Conservation (phyloP, 1,284 basidiomycete genomes). For the Ustilago trichophora region DNA sequence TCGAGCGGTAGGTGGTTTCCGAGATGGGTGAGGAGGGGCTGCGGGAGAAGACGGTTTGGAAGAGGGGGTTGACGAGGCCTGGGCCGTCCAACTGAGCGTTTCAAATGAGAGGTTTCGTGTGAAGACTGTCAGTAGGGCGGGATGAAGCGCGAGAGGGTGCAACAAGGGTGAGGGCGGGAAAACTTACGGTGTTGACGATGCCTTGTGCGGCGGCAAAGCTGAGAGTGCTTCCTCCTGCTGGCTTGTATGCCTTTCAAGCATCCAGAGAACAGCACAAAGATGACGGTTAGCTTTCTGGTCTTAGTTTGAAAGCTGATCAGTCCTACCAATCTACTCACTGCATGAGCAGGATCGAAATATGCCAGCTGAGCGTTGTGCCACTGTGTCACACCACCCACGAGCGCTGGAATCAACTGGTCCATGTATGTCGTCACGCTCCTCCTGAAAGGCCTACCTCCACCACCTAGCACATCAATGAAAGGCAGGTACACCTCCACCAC, state of each 20-base stretch:
- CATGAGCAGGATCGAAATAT: slow-evolving; percentile 20
- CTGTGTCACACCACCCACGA: slow-evolving; percentile 13
- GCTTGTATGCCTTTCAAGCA: slow-evolving; percentile 9
- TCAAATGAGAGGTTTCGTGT: not conserved
- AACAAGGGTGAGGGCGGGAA: not conserved
- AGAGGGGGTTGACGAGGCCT: slow-evolving; percentile 9
- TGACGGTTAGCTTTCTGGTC: too few relatives aligned
- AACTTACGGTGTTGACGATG: slow-evolving; percentile 10
- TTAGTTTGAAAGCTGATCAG: too few relatives aligned
- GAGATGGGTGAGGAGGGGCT: slow-evolving; percentile 5
- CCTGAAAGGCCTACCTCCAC: slow-evolving; percentile 12
- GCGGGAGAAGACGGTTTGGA: slow-evolving; percentile 11
- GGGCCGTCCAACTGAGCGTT: slow-evolving; percentile 16
- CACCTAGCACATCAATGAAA: slow-evolving; percentile 10
- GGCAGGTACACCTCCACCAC: slow-evolving; percentile 15
- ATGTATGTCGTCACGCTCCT: slow-evolving; percentile 13
- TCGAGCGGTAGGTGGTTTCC: slow-evolving; percentile 4
- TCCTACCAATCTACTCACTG: too few relatives aligned
- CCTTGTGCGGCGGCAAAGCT: slow-evolving; percentile 15
- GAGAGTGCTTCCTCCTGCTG: slow-evolving; percentile 3
- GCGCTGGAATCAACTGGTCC: slow-evolving; percentile 13
- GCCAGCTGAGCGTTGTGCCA: slow-evolving; percentile 15
- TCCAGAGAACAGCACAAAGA: too few relatives aligned
- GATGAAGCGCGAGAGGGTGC: too few relatives aligned
- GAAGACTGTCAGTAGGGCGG: too few relatives aligned